Conservation (phyloP, 2,329 filamentous ascomycete genomes). For the Verticillium isaacii region DNA sequence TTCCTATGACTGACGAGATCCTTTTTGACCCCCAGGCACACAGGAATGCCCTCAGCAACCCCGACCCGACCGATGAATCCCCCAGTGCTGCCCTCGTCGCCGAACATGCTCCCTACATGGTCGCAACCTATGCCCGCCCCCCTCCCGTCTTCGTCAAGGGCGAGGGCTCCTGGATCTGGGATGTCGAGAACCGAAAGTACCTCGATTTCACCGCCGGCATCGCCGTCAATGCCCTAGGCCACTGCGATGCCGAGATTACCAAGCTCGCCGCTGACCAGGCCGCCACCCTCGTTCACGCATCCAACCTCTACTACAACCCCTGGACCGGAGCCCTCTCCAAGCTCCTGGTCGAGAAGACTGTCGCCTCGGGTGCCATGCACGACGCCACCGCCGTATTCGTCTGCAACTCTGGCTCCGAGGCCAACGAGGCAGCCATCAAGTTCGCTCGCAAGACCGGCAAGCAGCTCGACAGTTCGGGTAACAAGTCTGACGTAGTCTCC, state of each 20-base stretch:
- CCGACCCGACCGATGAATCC: constrained; percentile 71
- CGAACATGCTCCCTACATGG: constrained; percentile 82
- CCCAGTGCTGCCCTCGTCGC: constrained; percentile 69
- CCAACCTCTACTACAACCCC: constrained; percentile 94
- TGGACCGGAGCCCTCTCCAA: constrained; percentile 91
- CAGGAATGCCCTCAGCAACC: constrained; percentile 46
- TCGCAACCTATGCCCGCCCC: constrained; percentile 89
- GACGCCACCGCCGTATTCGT: constrained; percentile 79
- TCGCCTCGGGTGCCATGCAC: constrained; percentile 75
- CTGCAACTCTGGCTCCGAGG: constrained; percentile 94
- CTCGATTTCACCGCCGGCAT: constrained; percentile 95
- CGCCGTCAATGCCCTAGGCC: constrained; percentile 88
- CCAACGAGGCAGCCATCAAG: constrained; percentile 96
- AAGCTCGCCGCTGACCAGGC: constrained; percentile 74
- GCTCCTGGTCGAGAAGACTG: constrained; percentile 76
- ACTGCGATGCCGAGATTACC: constrained; percentile 77
- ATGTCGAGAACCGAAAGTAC: constrained; percentile 83
- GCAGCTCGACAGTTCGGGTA: constrained; percentile 62
- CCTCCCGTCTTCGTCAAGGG: constrained; percentile 86
- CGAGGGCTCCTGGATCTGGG: constrained; percentile 82
- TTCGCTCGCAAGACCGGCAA: constrained; percentile 92
- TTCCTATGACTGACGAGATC: background rate
- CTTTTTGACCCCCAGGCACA: constrained; percentile 18
- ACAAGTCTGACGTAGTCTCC: constrained; percentile 80
- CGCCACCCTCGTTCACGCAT: constrained; percentile 80